Evolutionary conservation across 2,329 filamentous ascomycete species (phyloP).

Genomic region (Aspergillus cejpii): DNA sequence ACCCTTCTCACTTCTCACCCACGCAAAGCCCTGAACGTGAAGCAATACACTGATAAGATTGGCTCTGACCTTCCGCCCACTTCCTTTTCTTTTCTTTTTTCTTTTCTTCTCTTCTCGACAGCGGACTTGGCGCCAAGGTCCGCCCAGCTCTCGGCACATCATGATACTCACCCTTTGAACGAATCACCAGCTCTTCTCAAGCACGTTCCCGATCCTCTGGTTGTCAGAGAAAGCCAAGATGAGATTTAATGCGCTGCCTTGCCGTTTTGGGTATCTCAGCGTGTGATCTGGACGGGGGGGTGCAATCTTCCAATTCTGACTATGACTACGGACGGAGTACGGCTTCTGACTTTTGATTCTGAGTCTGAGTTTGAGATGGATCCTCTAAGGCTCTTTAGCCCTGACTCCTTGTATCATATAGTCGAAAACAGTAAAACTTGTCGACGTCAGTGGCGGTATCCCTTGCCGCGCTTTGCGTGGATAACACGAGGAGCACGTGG

Average conservation of each 20-base stretch:
- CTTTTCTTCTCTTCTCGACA: not conserved
- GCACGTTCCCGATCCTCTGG: conserved; percentile 16
- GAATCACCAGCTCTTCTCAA: not conserved
- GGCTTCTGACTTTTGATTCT: no score
- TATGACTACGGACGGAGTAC: no score
- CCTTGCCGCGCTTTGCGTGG: not conserved
- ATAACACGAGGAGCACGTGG: not conserved
- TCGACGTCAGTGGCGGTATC: not conserved
- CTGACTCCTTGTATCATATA: no score
- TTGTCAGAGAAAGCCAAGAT: not conserved
- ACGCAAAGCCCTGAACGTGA: no score
- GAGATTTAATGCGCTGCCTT: conserved; percentile 1
- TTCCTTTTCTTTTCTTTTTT: not conserved
- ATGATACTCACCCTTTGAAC: not conserved
- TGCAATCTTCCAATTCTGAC: no score
- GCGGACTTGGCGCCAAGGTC: conserved; percentile 14
- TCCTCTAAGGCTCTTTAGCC: no score
- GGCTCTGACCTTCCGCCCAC: no score
- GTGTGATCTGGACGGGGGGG: conserved; percentile 3
- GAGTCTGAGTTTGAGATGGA: no score
- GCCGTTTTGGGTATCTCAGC: not conserved
- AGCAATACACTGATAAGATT: not conserved
- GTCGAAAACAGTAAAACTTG: no score
- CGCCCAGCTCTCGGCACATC: not conserved
- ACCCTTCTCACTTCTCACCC: no score